Base-by-base conservation (phyloP, 257 asterid species). In the Penstemon davidsonii region DNA sequence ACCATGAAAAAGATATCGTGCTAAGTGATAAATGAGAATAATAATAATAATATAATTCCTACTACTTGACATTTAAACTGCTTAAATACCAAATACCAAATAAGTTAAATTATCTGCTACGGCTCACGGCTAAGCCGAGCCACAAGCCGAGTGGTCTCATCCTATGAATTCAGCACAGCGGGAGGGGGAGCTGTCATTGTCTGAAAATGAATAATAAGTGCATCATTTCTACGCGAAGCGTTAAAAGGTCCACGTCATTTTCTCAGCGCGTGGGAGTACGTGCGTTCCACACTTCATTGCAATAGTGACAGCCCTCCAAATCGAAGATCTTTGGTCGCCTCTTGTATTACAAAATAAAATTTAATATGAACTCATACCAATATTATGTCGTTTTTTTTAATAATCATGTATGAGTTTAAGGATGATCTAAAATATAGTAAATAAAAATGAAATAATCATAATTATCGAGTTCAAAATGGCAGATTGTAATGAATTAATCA, bases 101-200 rank as follows among this genome's bases (percentile, higher is more conserved):
- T n/a, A n/a, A n/a, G 7, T 47, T 63, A 47, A 63, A 12, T 39
- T 25, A 25, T 59, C 68, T 12, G 66, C 25, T 13, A 46, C 15
- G 19, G 52, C 37, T 61, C 54, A 40, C 75, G 67, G 74, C 68
- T 61, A 4, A 33, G 61, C 73, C 7, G 55, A 60, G 66, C 50
- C 57, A 53, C 9, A 33, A 43, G 55, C 39, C 57, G 33, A 25
- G 18, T n/a, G 62, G 73, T 73, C 77, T 66, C 78, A 56, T 42
- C 18, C 5, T 42, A 65, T 61, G 64, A 55, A 6, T 45, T 50
- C 19, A 58, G 65, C 59, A 56, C 68, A 75, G 72, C 66, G 60
- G 76, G 66, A 76, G 73, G 84, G 84, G 68, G 42, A 73, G 84
- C 79, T 72, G 83, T 82, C 82, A 37, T 12, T 74, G 77, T 74